These are phyloP conservation scores for Acrodontium crateriforme DNA, from an alignment of 2,329 filamentous ascomycete genomes.

Conservation along the genomic window DNA sequence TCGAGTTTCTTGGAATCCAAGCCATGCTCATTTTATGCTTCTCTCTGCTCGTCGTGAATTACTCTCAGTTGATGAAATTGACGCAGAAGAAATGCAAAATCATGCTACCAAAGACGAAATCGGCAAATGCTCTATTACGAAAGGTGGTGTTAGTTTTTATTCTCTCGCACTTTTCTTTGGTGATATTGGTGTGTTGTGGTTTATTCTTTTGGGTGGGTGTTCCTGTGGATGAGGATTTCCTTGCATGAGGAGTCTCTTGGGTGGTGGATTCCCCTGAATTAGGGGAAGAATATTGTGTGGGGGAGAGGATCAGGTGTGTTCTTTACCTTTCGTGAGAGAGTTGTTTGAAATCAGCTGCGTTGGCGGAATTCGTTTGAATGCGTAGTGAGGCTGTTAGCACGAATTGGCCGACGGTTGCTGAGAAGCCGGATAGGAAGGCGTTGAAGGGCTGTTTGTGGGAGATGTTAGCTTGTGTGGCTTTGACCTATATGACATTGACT, in stretches of 20 bases:
- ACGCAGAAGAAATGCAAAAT: conserved; percentile 98
- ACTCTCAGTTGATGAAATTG: conserved; percentile 93
- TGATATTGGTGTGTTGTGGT: no score
- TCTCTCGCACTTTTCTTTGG: no score
- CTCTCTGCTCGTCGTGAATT: no score
- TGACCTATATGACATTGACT: no score
- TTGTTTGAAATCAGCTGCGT: conserved; percentile 61
- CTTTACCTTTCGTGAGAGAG: conserved; percentile 68
- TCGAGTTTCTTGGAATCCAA: no score
- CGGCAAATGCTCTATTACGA: conserved; percentile 86
- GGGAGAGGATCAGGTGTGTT: conserved; percentile 1
- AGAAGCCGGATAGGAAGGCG: conserved; percentile 91
- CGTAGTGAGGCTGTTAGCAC: conserved; percentile 82
- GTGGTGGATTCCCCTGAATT: no score
- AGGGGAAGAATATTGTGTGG: not conserved
- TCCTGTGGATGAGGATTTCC: no score
- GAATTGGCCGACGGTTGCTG: conserved; percentile 89
- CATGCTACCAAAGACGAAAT: conserved; percentile 87
- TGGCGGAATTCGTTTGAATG: conserved; percentile 79
- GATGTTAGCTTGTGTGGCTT: no score
- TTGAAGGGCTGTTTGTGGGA: conserved; percentile 90
- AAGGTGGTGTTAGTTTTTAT: conserved; percentile 1
- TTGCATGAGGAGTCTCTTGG: no score
- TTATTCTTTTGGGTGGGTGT: no score
- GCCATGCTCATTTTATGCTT: no score